A percentile compares a stretch with the other conserved stretches of the same genome.
phyloP scores from a whole-genome alignment of 139 green algal species.

The Bryopsis sp. region DNA sequence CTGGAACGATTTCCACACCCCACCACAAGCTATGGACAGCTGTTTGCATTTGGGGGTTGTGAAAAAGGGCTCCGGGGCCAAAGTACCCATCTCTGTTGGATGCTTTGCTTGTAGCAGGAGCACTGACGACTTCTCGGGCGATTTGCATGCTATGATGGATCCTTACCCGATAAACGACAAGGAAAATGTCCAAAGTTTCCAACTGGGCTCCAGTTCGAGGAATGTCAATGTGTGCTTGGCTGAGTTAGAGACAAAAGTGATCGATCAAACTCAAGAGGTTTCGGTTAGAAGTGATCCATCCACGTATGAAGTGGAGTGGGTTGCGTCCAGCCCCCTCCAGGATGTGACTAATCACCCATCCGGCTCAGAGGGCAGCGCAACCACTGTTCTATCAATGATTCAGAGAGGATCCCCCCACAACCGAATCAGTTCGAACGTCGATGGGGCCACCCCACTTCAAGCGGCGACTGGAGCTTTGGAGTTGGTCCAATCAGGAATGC shows the following conservation, averaged over 20 bases:
- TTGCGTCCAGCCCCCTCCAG: constrained; percentile 16
- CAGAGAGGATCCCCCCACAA: too few relatives aligned
- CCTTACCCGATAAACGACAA: not conserved
- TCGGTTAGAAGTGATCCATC: constrained; percentile 15
- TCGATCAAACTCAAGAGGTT: constrained; percentile 10
- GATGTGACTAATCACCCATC: not conserved
- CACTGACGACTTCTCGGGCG: not conserved
- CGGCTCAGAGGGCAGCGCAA: too few relatives aligned
- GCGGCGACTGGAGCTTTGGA: too few relatives aligned
- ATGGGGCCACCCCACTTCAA: too few relatives aligned
- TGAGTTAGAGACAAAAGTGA: not conserved
- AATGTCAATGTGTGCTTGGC: not conserved
- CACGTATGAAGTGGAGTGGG: constrained; percentile 30
- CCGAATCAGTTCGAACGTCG: too few relatives aligned
- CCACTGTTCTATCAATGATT: too few relatives aligned
- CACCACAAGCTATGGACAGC: constrained; percentile 25
- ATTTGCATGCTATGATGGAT: not conserved
- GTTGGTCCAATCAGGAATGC: too few relatives aligned
- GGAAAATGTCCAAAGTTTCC: not conserved
- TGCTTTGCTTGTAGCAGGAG: constrained; percentile 16
- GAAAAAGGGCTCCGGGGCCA: constrained; percentile 22
- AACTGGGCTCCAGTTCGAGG: not conserved
- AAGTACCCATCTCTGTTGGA: constrained; percentile 37
- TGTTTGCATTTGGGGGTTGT: constrained; percentile 43
- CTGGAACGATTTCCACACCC: too few relatives aligned